A percentile compares a stretch with the other conserved stretches of the same genome.
phyloP scores from a whole-genome alignment of 2,329 filamentous ascomycete species.

The Phaeosphaeriaceae sp. region DNA sequence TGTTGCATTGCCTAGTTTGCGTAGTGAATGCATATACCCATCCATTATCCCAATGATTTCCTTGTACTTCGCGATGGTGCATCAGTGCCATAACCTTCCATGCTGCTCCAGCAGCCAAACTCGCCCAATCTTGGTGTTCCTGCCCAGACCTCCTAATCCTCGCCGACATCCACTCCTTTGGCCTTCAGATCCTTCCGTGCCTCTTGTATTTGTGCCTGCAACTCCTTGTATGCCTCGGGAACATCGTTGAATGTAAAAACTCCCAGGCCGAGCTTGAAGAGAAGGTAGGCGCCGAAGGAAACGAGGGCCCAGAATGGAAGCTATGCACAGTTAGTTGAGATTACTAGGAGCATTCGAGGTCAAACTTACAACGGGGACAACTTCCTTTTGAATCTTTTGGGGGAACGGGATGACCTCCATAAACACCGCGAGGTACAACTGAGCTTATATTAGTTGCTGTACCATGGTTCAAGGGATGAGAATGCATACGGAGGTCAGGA shows the following conservation, averaged over 20 bases:
- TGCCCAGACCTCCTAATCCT: conserved; percentile 35
- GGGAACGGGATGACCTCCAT: conserved; percentile 84
- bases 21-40: conserved; percentile 16
- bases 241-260: conserved; percentile 97
- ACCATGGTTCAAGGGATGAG: conserved; percentile 15
- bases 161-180: conserved; percentile 81
- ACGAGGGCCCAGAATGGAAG: conserved; percentile 93
- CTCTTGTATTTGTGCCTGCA: conserved; percentile 82
- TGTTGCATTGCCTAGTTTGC: not conserved
- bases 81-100: not conserved
- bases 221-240: conserved; percentile 84
- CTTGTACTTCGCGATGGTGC: not conserved
- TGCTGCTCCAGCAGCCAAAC: conserved; percentile 1
- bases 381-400: conserved; percentile 75
- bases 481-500: conserved; percentile 78
- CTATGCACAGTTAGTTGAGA: conserved; percentile 54
- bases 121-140: not conserved
- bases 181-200: conserved; percentile 75
- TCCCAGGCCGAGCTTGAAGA: conserved; percentile 89
- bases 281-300: conserved; percentile 87
- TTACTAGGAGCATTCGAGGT: not conserved
- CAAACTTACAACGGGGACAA: conserved; percentile 83
- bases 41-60: conserved; percentile 4
- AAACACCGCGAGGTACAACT: conserved; percentile 91
- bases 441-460: conserved; percentile 23